A percentile compares a stretch with the other conserved stretches of the same genome.
These are phyloP conservation scores for Nothomitra cinnamomea DNA, from an alignment of 2,329 filamentous ascomycete genomes.

Conservation along the genomic window DNA sequence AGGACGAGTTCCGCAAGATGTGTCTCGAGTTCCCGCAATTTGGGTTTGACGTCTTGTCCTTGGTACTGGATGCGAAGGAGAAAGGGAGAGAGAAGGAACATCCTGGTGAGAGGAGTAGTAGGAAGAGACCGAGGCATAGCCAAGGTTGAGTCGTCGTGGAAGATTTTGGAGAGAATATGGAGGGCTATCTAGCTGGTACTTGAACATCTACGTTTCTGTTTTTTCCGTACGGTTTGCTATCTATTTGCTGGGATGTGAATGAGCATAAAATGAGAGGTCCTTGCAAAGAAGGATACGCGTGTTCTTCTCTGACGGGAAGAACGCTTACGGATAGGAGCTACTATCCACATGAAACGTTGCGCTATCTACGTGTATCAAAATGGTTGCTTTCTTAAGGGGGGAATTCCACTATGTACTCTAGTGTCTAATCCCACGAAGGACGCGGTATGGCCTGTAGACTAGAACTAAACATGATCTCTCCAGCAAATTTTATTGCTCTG, in stretches of 20 bases:
- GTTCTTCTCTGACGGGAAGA: too few species aligned
- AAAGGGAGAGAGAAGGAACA: conserved; percentile 21
- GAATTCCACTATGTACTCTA: too few species aligned
- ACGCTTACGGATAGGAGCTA: too few species aligned
- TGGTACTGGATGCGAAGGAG: conserved; percentile 28
- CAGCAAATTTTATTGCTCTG: too few species aligned
- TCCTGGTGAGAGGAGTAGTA: conserved; percentile 19
- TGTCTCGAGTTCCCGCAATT: conserved; percentile 86
- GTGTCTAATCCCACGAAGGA: too few species aligned
- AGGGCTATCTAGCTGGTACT: too few species aligned
- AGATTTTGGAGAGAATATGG: too few species aligned
- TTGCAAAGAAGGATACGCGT: background rate
- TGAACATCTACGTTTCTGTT: background rate
- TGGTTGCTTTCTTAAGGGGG: too few species aligned
- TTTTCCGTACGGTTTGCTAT: background rate
- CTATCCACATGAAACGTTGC: too few species aligned
- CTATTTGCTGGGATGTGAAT: background rate
- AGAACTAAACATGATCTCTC: too few species aligned
- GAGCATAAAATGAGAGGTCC: background rate
- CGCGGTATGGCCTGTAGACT: too few species aligned
- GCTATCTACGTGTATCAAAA: too few species aligned
- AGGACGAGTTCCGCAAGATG: conserved; percentile 66
- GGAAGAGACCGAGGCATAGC: conserved; percentile 20
- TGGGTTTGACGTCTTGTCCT: conserved; percentile 73
- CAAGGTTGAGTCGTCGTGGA: background rate